Evolutionary conservation across 306 rosid species (phyloP).

Genomic region (Hippophae tibetana): DNA sequence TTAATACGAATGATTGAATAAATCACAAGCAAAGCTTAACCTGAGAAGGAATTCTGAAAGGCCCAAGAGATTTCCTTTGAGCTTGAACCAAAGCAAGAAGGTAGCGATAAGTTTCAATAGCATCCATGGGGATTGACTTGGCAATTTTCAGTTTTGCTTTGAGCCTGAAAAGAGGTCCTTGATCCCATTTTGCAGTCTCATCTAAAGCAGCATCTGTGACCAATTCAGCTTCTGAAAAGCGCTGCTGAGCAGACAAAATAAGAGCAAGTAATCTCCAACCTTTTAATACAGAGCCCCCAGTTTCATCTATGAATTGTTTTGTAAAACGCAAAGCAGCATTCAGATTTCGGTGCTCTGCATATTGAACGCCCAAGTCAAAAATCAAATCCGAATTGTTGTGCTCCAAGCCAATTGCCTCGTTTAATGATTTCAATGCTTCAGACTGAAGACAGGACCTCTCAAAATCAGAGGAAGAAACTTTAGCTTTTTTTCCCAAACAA

Average conservation of each 20-base stretch:
- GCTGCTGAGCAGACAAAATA: constrained; percentile 66
- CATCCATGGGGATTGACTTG: constrained; percentile 75
- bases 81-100: constrained; percentile 70
- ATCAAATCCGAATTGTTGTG: constrained; percentile 44
- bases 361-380: constrained; percentile 59
- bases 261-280: constrained; percentile 78
- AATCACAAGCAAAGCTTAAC: too few species aligned
- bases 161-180: constrained; percentile 66
- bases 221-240: constrained; percentile 67
- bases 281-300: constrained; percentile 51
- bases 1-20: too few species aligned
- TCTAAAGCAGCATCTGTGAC: constrained; percentile 76
- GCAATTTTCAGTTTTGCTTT: constrained; percentile 79
- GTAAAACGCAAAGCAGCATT: constrained; percentile 52
- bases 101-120: constrained; percentile 81
- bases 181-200: constrained; percentile 54
- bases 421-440: constrained; percentile 54
- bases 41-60: too few species aligned
- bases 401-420: constrained; percentile 32
- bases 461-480: constrained; percentile 65
- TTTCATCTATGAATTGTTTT: constrained; percentile 48
- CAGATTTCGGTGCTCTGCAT: constrained; percentile 74
- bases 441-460: constrained; percentile 51
- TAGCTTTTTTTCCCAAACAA: constrained; percentile 67
- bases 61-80: constrained; percentile 36